Evolutionary conservation across 371 early-diverging fungal genomes (phyloP), one percentile per base, ranked within the genome.

Genomic region (Rhizomucor pusillus): DNA sequence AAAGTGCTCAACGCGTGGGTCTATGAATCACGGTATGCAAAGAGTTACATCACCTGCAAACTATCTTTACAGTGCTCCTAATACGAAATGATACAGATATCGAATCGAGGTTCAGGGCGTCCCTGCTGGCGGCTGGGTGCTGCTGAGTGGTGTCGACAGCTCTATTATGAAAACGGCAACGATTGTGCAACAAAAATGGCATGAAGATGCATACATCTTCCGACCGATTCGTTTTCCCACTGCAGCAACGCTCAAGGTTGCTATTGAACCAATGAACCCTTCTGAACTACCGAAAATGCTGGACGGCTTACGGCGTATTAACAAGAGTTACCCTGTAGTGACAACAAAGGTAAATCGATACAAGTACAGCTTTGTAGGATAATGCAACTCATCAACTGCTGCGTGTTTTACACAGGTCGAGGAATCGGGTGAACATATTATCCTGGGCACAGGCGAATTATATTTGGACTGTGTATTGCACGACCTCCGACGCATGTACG

Each of bases 241-340:
- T 4, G 81, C 83, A 33, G 82, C 97, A 3, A 92, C 94, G 3
- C 67, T 97, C 50, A 95, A 96, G 71, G 89, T 98, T 4, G 97
- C 97, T 1, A 88, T 98, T 37, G 99, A 97, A 65, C 97, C 98
- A 2, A 89, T 95, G 29, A 93, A 94, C 56, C 97, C 99, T 0
- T 90, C 94, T 3, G 97, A 99, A 76, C 75, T 98, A 45, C 98
- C 98, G 16, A 95, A 94, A 70, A 94, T 99, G 97, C 73, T 99
- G 59, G 95, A 95, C 58, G 97, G 97, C 11, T 69, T 99, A 71
- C 82, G 97, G 50, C 93, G 93, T 56, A 87, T 99, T 54, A 91
- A 90, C 77, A 94, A 95, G 71, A 89, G 90, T 25, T 98, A 99
- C 60, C 91, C 95, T n/a, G 85, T 93, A 53, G 77, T 90, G 22